Base-by-base conservation (phyloP, 2,329 filamentous ascomycete genomes). In the Chaetothyriales sp. region DNA sequence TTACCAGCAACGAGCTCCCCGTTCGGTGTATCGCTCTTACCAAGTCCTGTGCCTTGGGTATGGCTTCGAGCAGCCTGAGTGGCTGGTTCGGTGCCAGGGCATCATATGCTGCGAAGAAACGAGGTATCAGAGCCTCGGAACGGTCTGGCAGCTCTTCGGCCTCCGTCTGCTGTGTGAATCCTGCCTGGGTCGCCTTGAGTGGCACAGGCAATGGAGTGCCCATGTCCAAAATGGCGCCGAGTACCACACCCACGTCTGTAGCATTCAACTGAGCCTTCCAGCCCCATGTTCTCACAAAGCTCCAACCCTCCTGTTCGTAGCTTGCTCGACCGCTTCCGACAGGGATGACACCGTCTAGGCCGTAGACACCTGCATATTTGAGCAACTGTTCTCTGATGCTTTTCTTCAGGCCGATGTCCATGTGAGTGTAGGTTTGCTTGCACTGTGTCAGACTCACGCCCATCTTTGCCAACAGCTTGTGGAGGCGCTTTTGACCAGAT, bases 401-500 rank as follows among this genome's bases (percentile, higher is more conserved):
- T 4, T 86, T 82, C 68, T 96, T 98, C 32, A 98, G 72, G 66
- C 94, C 83, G 81, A 95, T 93, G 67, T 96, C 90, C 89, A 98
- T 96, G 66, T 98, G 92, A 0, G 88, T 87, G 64, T 96, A 98
- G 64, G 81, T 90, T 67, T 96, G 92, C 61, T 87, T 89, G 69
- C 89, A 95, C 68, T 98, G 90, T 4, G 83, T 84, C 39, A 96
- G 73, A 62, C 86, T 94, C 50, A 98, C 86, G 28, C 92, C 92
- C 90, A 98, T 98, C 68, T 96, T 98, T 44, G 92, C 92, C 2
- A 98, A 76, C 0, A 98, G 76, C 64, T 96, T 96, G 66, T 95
- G 86, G 18, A 98, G 73, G 48, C 90, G 79, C 65, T 93, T 94
- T 49, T 86, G 77, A 2, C 92, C 92, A 48, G 77, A 78, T 55